Evolutionary conservation across 768 basidiomycete species (phyloP).

Genomic region (Pleurotus tuoliensis): DNA sequence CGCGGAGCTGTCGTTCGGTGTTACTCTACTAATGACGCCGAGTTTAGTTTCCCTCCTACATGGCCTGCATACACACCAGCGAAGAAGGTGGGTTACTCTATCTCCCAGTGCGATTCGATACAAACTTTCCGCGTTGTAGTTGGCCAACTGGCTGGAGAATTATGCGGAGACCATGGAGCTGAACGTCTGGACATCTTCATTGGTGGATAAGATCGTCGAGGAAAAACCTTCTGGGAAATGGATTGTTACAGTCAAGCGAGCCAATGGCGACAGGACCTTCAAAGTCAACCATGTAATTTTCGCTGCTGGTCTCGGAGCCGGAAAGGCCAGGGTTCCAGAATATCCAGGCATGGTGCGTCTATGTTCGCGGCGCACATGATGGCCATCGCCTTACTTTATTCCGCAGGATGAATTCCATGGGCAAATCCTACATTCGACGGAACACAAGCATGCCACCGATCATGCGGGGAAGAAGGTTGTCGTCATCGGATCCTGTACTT

Average conservation of each 20-base stretch:
- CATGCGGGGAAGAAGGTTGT: slow-evolving; percentile 59
- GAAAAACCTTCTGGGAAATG: slow-evolving; percentile 29
- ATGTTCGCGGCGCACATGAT: neutral
- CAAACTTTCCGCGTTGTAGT: slow-evolving; percentile 19
- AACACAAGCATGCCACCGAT: slow-evolving; percentile 40
- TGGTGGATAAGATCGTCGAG: slow-evolving; percentile 27
- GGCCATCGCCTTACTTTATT: neutral
- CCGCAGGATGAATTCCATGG: slow-evolving; percentile 45
- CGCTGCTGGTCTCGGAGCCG: slow-evolving; percentile 49
- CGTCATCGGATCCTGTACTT: slow-evolving; percentile 59
- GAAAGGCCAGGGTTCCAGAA: slow-evolving; percentile 38
- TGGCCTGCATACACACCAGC: slow-evolving; percentile 59
- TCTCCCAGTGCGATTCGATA: too few relatives aligned
- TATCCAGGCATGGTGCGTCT: slow-evolving; percentile 37
- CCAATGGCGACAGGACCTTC: slow-evolving; percentile 30
- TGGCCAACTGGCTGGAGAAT: slow-evolving; percentile 60
- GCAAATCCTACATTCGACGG: slow-evolving; percentile 44
- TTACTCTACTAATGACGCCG: neutral
- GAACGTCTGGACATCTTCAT: slow-evolving; percentile 46
- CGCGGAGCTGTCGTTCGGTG: slow-evolving; percentile 6
- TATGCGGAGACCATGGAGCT: slow-evolving; percentile 50
- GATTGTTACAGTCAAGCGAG: slow-evolving; percentile 33
- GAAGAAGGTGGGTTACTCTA: slow-evolving; percentile 27
- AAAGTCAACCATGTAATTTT: slow-evolving; percentile 48
- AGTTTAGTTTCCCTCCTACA: slow-evolving; percentile 44